Percentiles rank a stretch among this genome's conserved stretches.
Conservation (phyloP, 441 rosid species). For the Flueggea neowawraea region DNA sequence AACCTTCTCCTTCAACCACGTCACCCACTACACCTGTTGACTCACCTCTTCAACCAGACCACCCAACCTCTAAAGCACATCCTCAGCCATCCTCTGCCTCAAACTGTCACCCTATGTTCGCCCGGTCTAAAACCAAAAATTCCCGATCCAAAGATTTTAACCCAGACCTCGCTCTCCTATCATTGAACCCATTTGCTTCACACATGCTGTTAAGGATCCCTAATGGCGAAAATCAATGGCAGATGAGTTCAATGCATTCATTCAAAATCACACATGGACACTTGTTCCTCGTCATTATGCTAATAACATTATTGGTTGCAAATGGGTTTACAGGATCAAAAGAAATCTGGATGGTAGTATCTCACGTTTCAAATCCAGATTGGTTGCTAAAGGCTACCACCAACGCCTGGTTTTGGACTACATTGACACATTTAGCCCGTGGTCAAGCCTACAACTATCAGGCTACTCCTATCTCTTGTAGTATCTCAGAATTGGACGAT, state of each 20-base stretch:
- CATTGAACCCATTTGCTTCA: not conserved
- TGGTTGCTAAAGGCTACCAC: not conserved
- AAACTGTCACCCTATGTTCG: too few relatives aligned
- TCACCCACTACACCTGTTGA: too few relatives aligned
- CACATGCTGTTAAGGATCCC: not conserved
- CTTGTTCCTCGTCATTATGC: not conserved
- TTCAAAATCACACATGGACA: not conserved
- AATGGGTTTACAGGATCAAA: not conserved
- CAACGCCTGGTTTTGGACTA: not conserved
- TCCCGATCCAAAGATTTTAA: too few relatives aligned
- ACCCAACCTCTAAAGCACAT: too few relatives aligned
- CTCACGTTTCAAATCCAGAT: not conserved
- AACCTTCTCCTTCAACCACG: too few relatives aligned
- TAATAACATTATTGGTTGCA: too few relatives aligned
- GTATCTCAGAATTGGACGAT: not conserved
- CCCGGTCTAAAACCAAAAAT: too few relatives aligned
- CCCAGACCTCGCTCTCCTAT: too few relatives aligned
- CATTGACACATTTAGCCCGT: not conserved
- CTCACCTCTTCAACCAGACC: too few relatives aligned
- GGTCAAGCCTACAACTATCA: not conserved
- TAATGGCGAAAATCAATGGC: not conserved
- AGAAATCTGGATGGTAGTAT: not conserved
- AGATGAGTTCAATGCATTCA: not conserved
- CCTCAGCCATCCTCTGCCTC: too few relatives aligned
- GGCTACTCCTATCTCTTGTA: not conserved